phyloP scores from a whole-genome alignment of 2,329 filamentous ascomycete genomes.

The Exutisphaerella laricina region DNA sequence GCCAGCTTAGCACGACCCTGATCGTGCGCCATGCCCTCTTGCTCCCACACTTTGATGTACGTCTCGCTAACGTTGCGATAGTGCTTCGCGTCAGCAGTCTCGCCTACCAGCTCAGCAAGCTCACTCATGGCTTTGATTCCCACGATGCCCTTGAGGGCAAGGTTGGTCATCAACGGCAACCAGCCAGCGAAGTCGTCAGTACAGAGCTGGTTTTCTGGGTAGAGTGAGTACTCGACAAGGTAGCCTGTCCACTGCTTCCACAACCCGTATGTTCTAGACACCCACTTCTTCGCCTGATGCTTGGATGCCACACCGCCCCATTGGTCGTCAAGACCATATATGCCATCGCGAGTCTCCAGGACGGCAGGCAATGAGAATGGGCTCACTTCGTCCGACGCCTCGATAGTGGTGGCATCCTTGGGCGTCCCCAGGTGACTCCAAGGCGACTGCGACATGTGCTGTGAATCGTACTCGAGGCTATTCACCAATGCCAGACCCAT shows the following conservation, averaged over 20 bases:
- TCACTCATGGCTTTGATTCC: slow-evolving; percentile 74
- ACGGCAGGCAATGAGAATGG: slow-evolving; percentile 41
- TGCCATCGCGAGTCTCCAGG: slow-evolving; percentile 46
- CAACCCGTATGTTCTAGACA: slow-evolving; percentile 63
- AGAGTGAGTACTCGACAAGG: slow-evolving; percentile 66
- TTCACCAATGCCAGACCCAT: slow-evolving; percentile 65
- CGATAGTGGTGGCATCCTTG: slow-evolving; percentile 14
- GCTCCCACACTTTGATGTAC: slow-evolving; percentile 69
- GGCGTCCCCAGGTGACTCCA: slow-evolving; percentile 47
- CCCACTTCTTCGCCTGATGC: slow-evolving; percentile 57
- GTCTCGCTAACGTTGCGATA: slow-evolving; percentile 56
- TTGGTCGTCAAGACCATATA: slow-evolving; percentile 55
- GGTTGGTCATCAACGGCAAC: slow-evolving; percentile 71
- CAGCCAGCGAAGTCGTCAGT: slow-evolving; percentile 82
- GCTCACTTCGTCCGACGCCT: slow-evolving; percentile 38
- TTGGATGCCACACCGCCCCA: slow-evolving; percentile 54
- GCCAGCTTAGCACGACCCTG: slow-evolving; percentile 69
- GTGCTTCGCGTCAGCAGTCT: slow-evolving; percentile 51
- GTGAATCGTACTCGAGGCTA: slow-evolving; percentile 59
- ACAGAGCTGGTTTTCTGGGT: slow-evolving; percentile 70
- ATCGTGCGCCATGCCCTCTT: slow-evolving; percentile 62
- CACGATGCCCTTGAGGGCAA: slow-evolving; percentile 78
- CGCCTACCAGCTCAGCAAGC: slow-evolving; percentile 58
- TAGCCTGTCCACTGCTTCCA: slow-evolving; percentile 76
- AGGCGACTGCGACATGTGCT: slow-evolving; percentile 52